These are phyloP conservation scores for Dactylellina haptotyla DNA, from an alignment of 2,329 filamentous ascomycete species.

Conservation along the genomic window DNA sequence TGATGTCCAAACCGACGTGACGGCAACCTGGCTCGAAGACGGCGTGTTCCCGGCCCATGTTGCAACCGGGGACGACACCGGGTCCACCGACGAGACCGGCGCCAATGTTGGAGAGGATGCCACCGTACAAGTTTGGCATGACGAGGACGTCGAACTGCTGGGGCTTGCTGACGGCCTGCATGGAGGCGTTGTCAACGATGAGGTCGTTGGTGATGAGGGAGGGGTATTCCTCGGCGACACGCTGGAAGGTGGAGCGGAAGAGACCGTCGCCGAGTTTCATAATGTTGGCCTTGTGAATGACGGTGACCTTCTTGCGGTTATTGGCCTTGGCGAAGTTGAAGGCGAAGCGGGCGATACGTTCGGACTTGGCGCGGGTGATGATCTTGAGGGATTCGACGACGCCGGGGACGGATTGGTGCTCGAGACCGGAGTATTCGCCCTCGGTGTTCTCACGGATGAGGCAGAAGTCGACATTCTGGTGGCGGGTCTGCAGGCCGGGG, in stretches of 20 bases:
- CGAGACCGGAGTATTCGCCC: constrained; percentile 98
- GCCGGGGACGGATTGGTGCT: constrained; percentile 95
- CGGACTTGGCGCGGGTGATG: constrained; percentile 98
- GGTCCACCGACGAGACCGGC: constrained; percentile 96
- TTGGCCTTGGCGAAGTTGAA: constrained; percentile 98
- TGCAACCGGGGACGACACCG: constrained; percentile 96
- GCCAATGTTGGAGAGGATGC: constrained; percentile 98
- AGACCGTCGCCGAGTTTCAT: constrained; percentile 99
- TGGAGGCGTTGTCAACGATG: constrained; percentile 99
- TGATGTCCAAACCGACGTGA: constrained; percentile 98
- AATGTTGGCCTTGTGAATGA: constrained; percentile 99
- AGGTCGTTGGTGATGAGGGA: constrained; percentile 97
- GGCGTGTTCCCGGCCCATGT: constrained; percentile 98
- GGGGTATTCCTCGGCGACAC: constrained; percentile 91
- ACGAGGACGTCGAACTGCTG: constrained; percentile 99
- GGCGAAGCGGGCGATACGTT: constrained; percentile 98
- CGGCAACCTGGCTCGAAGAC: constrained; percentile 99
- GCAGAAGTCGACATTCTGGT: constrained; percentile 96
- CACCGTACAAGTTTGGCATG: constrained; percentile 99
- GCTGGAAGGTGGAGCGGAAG: constrained; percentile 97
- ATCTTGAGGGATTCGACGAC: constrained; percentile 99
- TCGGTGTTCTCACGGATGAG: constrained; percentile 99
- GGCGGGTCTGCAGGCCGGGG: constrained; percentile 95
- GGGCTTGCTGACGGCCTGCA: constrained; percentile 95
- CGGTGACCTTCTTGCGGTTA: constrained; percentile 98